Base-by-base conservation (phyloP, 1,139 yeast genomes). In the Kodamaea fungicola region DNA sequence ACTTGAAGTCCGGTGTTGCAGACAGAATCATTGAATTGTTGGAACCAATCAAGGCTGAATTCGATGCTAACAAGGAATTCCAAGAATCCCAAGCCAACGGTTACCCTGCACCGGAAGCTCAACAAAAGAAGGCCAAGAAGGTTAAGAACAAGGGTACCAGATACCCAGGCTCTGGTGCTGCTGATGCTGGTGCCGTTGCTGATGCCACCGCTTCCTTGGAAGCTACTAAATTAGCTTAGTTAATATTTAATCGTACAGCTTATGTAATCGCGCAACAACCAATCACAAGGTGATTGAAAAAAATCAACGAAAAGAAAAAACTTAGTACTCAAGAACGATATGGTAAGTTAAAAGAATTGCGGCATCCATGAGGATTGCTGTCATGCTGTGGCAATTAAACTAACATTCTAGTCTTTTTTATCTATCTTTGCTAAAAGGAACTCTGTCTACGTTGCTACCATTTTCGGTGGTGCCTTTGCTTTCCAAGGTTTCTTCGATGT, bases 1-100 rank as follows among this genome's bases (percentile, higher is more conserved):
- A 94, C 62, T 79, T 94, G 63, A 94, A 94, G 65, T 66, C 83
- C 8, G 98, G 98, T 62, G 92, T 92, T 38, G 73, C 95, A 35
- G 94, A 82, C 50, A 84, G 83, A 35, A 83, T 94, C 54, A 84
- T 87, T 58, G 78, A 62, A 33, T 72, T 94, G 42, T 75, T 94
- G 52, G 90, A 78, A 9, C 98, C 98, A 39, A 80, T 94, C 42
- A 83, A 90, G 59, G 80, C 77, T 42, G 89, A 78, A 41, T 87
- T 70, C 55, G 74, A 66, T 16, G 61, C 64, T 29, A 76, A 71
- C 55, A 68, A 74, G 33, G 96, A 85, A 49, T 89, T 86, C 68
- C 85, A 79, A 62, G 84, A 78, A 43, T 80, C 90, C 30, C 80
- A 76, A 55, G 71, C 64, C 16, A 76, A 80, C 52, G 98, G 97